Evolutionary conservation across 192 early-diverging fungal species (phyloP).

Genomic region (Gonapodya sp.): DNA sequence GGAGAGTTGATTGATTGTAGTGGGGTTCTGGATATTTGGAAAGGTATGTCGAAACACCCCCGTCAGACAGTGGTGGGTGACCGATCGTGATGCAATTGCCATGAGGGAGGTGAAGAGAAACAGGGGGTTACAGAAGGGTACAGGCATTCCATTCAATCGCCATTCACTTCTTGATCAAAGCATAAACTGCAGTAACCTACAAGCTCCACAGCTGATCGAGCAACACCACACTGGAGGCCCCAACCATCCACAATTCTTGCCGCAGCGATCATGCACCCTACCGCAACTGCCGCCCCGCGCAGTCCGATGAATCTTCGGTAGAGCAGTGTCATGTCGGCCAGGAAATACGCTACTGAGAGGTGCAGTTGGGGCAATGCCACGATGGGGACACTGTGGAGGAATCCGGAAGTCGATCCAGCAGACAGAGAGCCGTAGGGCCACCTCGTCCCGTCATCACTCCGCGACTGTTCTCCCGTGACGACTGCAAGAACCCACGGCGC

Average conservation of each 20-base stretch:
- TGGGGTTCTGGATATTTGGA: background rate
- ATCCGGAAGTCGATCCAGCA: background rate
- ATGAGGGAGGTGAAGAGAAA: no score
- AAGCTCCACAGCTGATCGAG: background rate
- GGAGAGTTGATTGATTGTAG: background rate
- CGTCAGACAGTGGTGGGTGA: no score
- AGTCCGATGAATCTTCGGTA: background rate
- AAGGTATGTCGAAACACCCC: no score
- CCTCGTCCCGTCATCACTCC: background rate
- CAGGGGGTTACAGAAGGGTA: no score
- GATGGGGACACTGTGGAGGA: background rate
- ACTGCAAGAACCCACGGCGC: background rate
- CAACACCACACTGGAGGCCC: background rate
- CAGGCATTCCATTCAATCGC: no score
- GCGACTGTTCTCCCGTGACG: background rate
- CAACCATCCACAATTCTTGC: background rate
- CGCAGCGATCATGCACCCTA: background rate
- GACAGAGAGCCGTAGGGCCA: background rate
- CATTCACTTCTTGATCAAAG: background rate
- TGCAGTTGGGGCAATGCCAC: background rate
- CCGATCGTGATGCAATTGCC: no score
- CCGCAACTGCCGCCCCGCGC: background rate
- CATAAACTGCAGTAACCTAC: background rate
- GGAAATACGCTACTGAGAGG: background rate
- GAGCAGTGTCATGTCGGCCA: background rate